Evolutionary conservation across 2,329 filamentous ascomycete species (phyloP), one percentile per base, ranked within the genome.

Genomic region (Xylaria multiplex): DNA sequence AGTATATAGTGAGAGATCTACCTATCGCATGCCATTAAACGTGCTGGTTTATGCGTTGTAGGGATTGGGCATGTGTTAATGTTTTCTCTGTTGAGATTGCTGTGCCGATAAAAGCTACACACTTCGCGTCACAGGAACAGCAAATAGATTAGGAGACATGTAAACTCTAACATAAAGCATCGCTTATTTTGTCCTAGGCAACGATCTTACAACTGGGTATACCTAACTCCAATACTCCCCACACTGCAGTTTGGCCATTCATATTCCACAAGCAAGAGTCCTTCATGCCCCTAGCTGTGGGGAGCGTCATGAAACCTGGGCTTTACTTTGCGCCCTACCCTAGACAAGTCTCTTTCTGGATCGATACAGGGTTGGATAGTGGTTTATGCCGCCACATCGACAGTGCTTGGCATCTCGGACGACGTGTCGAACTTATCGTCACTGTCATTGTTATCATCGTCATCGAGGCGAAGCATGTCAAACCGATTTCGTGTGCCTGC

Each of bases 371-470:
- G 40, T n/a, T 50, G 56, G 19, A 16, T 42, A 24, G 9, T 24
- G 6, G 27, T 40, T 50, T 63, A 74, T 32, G 71, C 71, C 40
- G 68, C 65, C 32, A 75, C 70, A 50, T 71, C 59, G 13, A 73
- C 68, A 70, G 58, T 74, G 69, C 66, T 74, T 43, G 42, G 71
- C 72, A 62, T 77, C 68, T 69, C 75, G 67, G 70, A 77, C 75
- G 67, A 75, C 72, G 70, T 72, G 67, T 74, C 71, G 70, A 74
- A 70, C 68, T 71, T 74, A 73, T 75, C 72, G 70, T 74, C 73
- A 68, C 66, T 71, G 45, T 73, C 73, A 60, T 71, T 68, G 45
- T 74, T 70, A 53, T 76, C 74, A 19, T 75, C 72, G 56, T 75
- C 74, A 40, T 76, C 74, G n/a, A 75, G 24, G 22, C 74, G 72